Evolutionary conservation across 805 yeast genomes (phyloP).

Genomic region (Saccharomycopsis guyanensis): DNA sequence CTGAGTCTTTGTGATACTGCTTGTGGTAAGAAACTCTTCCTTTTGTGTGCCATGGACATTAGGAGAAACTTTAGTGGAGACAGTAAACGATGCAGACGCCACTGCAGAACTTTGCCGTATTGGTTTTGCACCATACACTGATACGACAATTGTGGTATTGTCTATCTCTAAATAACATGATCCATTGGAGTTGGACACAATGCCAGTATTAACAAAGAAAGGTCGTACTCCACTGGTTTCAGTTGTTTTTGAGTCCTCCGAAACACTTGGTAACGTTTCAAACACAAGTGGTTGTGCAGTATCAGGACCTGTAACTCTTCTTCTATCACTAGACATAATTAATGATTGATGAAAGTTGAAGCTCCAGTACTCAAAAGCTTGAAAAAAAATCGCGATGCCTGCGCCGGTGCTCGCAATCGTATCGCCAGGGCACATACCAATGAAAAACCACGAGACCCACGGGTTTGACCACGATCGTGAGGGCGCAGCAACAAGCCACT

Average conservation of each 20-base stretch:
- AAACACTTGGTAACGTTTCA: conserved; percentile 18
- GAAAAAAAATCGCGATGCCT: too few species aligned
- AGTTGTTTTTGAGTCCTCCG: conserved; percentile 13
- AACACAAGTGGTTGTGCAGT: conserved; percentile 49
- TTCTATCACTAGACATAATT: conserved; percentile 66
- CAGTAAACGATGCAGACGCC: conserved; percentile 58
- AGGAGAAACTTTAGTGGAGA: conserved; percentile 48
- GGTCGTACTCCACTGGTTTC: conserved; percentile 23
- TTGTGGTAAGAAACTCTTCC: neutral
- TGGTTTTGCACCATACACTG: conserved; percentile 88
- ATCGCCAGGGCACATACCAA: conserved; percentile 30
- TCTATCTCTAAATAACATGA: conserved; percentile 72
- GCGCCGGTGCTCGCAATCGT: too few species aligned
- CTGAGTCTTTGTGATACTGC: conserved; percentile 23
- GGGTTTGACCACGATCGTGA: too few species aligned
- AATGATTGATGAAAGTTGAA: too few species aligned
- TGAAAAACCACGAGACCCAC: too few species aligned
- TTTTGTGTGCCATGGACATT: conserved; percentile 30
- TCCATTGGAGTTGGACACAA: conserved; percentile 69
- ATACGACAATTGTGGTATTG: conserved; percentile 43
- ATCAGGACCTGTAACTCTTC: conserved; percentile 79
- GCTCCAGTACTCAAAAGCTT: too few species aligned
- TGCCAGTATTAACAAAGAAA: conserved; percentile 56
- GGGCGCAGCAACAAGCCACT: too few species aligned
- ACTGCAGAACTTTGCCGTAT: conserved; percentile 58